phyloP scores from a whole-genome alignment of 1,139 yeast genomes.

The Suhomyces anneliseae region DNA sequence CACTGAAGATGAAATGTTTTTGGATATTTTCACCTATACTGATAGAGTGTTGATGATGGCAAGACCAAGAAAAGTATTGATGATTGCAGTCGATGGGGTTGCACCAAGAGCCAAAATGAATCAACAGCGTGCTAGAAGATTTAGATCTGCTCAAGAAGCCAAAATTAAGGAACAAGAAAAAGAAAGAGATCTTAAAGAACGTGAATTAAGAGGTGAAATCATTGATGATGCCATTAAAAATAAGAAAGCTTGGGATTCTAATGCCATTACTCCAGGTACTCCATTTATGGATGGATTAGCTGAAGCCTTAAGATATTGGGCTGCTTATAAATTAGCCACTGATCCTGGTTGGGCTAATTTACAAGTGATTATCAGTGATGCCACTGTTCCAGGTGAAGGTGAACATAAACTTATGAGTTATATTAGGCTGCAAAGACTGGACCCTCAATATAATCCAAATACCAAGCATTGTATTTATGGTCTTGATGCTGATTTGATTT shows the following conservation, averaged over 20 bases:
- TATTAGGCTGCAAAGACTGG: slow-evolving; percentile 81
- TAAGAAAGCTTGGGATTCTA: slow-evolving; percentile 77
- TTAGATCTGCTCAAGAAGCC: slow-evolving; percentile 93
- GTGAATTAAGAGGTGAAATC: slow-evolving; percentile 59
- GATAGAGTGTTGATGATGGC: slow-evolving; percentile 91
- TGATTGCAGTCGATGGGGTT: slow-evolving; percentile 98
- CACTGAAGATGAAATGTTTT: slow-evolving; percentile 92
- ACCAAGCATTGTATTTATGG: slow-evolving; percentile 95
- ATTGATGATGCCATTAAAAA: slow-evolving; percentile 65
- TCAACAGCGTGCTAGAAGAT: slow-evolving; percentile 94
- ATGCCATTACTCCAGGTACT: slow-evolving; percentile 98
- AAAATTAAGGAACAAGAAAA: slow-evolving; percentile 65
- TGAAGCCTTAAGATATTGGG: slow-evolving; percentile 80
- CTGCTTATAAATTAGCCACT: slow-evolving; percentile 77
- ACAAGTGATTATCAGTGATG: slow-evolving; percentile 87
- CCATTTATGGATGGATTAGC: slow-evolving; percentile 95
- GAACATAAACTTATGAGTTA: slow-evolving; percentile 97
- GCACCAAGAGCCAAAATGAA: slow-evolving; percentile 99
- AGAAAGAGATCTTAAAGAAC: slow-evolving; percentile 50
- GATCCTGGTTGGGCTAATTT: slow-evolving; percentile 91
- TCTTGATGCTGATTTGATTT: slow-evolving; percentile 94
- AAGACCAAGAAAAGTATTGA: slow-evolving; percentile 85
- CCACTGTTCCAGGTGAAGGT: slow-evolving; percentile 99
- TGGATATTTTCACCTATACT: slow-evolving; percentile 86
- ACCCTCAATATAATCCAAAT: slow-evolving; percentile 84